Evolutionary conservation across 768 basidiomycete genomes (phyloP).

Genomic region (Leucocoprinus birnbaumii): DNA sequence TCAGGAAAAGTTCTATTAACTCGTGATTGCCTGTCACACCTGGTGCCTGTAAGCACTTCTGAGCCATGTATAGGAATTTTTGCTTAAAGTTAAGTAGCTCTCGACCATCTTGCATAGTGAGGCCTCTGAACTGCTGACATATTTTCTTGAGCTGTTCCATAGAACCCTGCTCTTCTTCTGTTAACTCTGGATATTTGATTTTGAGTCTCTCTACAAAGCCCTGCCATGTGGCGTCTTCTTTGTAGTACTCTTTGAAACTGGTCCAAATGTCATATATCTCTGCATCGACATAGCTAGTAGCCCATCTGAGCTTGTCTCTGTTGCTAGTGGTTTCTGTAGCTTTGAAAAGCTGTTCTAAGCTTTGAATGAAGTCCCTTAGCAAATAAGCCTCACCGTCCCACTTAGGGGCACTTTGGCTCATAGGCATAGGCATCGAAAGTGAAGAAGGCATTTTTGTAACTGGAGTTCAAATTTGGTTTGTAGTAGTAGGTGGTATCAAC

Average conservation of each 20-base stretch:
- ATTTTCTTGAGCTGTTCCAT: neutral
- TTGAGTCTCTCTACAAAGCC: neutral
- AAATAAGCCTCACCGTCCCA: neutral
- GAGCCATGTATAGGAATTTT: neutral
- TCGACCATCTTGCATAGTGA: neutral
- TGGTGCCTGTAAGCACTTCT: neutral
- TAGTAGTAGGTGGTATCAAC: no score
- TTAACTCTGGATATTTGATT: neutral
- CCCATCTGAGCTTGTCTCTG: neutral
- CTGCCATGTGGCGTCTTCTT: neutral
- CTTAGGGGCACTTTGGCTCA: neutral
- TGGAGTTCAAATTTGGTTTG: no score
- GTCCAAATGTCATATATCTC: neutral
- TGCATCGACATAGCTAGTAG: neutral
- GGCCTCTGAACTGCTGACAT: neutral
- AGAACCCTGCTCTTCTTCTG: neutral
- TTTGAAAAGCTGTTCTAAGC: neutral
- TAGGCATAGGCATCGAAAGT: neutral
- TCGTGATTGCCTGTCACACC: neutral
- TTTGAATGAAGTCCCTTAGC: neutral
- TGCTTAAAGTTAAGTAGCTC: neutral
- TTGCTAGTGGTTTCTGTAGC: neutral
- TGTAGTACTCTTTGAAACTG: neutral
- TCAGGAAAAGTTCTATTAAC: neutral
- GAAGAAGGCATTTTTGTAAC: neutral